A percentile compares a stretch with the other conserved stretches of the same genome.
Conservation (phyloP, 495 filamentous ascomycete species). For the Hyaloscypha variabilis region DNA sequence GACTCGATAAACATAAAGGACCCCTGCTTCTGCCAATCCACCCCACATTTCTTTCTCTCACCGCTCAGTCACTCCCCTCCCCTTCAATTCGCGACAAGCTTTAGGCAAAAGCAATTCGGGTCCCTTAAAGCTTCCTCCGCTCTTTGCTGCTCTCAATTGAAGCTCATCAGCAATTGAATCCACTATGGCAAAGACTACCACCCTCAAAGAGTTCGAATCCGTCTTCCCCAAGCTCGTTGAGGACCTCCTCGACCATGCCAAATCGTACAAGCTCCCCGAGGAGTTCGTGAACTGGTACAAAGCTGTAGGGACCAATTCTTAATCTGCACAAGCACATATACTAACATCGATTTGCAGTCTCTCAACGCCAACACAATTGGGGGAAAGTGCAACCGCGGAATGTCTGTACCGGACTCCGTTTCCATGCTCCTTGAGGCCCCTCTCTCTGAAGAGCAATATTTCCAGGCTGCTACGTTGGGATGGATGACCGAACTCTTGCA, state of each 20-base stretch:
- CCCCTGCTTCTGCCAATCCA: slow-evolving; percentile 11
- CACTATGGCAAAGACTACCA: slow-evolving; percentile 65
- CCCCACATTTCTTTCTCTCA: slow-evolving; percentile 10
- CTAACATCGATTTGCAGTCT: slow-evolving; percentile 50
- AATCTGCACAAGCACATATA: slow-evolving; percentile 23
- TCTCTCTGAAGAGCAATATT: slow-evolving; percentile 79
- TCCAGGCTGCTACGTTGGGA: slow-evolving; percentile 80
- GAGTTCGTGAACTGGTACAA: slow-evolving; percentile 87
- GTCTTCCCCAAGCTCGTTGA: slow-evolving; percentile 81
- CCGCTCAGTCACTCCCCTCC: slow-evolving; percentile 12
- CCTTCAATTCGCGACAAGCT: neutral
- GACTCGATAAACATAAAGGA: neutral
- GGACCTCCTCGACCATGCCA: slow-evolving; percentile 73
- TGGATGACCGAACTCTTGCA: slow-evolving; percentile 98
- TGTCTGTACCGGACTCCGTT: slow-evolving; percentile 92
- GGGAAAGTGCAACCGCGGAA: slow-evolving; percentile 98
- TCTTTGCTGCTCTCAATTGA: neutral
- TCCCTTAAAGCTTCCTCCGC: neutral
- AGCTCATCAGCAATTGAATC: slow-evolving; percentile 25
- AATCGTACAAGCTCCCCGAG: slow-evolving; percentile 78
- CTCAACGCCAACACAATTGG: slow-evolving; percentile 85
- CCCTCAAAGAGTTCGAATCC: slow-evolving; percentile 81
- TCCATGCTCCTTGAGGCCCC: slow-evolving; percentile 74
- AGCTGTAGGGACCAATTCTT: slow-evolving; percentile 56
- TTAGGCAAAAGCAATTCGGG: neutral